phyloP scores from a whole-genome alignment of 768 basidiomycete species.

The Kwoniella europaea region DNA sequence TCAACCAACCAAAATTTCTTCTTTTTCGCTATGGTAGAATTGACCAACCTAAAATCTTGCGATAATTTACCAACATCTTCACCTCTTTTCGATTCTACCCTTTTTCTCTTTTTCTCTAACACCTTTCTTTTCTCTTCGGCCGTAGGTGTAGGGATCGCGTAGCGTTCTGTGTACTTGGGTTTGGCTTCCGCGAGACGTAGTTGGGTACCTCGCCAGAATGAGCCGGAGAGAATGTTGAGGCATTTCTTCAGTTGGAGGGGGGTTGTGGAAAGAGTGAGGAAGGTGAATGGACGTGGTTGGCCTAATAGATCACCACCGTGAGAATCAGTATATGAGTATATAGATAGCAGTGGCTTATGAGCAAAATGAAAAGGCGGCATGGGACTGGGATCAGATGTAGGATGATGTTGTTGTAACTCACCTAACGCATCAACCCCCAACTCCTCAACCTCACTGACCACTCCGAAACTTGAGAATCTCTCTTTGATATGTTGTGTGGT shows the following conservation, averaged over 20 bases:
- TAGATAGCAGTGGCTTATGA: too few species aligned
- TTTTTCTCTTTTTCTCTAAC: constrained; percentile 39
- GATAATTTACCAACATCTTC: constrained; percentile 48
- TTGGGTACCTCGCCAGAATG: constrained; percentile 54
- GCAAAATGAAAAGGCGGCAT: not conserved
- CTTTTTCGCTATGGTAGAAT: constrained; percentile 21
- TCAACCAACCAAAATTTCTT: constrained; percentile 28
- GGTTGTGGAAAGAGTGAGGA: constrained; percentile 44
- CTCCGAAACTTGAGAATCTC: constrained; percentile 48
- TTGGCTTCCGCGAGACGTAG: constrained; percentile 54
- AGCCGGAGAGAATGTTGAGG: constrained; percentile 54
- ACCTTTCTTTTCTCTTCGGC: constrained; percentile 16
- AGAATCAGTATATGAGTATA: too few species aligned
- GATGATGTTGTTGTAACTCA: constrained; percentile 20
- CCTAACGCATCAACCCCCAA: constrained; percentile 40
- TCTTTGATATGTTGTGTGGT: constrained; percentile 49
- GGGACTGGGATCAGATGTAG: not conserved
- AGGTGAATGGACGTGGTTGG: constrained; percentile 48
- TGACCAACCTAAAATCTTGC: constrained; percentile 51
- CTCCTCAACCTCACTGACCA: constrained; percentile 39
- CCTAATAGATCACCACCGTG: constrained; percentile 21
- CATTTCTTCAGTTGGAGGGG: constrained; percentile 48
- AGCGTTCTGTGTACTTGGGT: constrained; percentile 27
- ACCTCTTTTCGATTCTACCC: constrained; percentile 27
- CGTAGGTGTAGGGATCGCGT: constrained; percentile 7